phyloP scores from a whole-genome alignment of 169 alveolate genomes.

The Eimeria praecox region DNA sequence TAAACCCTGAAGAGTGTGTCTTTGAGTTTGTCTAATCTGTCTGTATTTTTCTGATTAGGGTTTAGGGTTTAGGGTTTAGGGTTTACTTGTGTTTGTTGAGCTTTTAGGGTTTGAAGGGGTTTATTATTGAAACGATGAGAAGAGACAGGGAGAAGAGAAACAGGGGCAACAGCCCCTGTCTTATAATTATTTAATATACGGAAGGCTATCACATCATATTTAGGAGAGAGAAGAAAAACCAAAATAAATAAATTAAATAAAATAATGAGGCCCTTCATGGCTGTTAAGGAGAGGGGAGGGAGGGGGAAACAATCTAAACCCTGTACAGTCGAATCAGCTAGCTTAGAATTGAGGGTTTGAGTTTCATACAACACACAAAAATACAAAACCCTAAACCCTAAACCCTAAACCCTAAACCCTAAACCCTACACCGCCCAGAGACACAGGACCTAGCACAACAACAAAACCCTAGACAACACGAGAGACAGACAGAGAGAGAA shows the following conservation, averaged over 20 bases:
- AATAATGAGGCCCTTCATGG: background rate
- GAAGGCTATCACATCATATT: background rate
- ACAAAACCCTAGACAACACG: background rate
- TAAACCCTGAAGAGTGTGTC: background rate
- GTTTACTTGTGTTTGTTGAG: background rate
- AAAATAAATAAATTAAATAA: background rate
- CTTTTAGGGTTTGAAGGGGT: background rate
- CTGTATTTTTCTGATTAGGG: background rate
- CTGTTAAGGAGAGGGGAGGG: background rate
- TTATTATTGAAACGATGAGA: background rate
- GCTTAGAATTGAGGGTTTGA: background rate
- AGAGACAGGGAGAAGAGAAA: background rate
- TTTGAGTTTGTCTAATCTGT: background rate
- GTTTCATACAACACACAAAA: background rate
- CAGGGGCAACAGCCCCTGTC: background rate
- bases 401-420: conserved; percentile 47
- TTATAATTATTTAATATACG: background rate
- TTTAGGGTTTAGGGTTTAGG: background rate
- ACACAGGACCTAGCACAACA: background rate
- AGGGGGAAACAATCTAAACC: background rate
- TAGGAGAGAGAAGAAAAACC: background rate
- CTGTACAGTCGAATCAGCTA: background rate
- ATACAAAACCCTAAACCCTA: background rate
- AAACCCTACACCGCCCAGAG: background rate
- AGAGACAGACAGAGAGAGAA: background rate